Conservation (phyloP, 768 basidiomycete species). For the Calocera cornea region DNA sequence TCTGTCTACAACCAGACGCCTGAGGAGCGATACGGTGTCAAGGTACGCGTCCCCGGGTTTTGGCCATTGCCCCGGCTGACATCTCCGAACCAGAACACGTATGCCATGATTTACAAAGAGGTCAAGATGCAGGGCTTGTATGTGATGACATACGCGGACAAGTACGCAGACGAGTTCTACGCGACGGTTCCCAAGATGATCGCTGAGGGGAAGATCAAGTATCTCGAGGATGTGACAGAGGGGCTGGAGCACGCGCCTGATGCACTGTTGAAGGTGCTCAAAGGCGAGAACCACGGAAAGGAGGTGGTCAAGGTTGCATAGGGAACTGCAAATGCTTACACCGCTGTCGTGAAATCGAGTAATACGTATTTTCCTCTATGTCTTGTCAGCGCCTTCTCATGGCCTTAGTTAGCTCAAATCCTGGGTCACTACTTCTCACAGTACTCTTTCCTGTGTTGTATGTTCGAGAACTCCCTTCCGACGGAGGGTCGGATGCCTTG, state of each 20-base stretch:
- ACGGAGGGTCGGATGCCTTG: no score
- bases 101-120: slow-evolving; percentile 30
- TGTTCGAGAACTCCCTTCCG: no score
- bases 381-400: no score
- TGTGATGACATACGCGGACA: slow-evolving; percentile 24
- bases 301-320: slow-evolving; percentile 21
- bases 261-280: slow-evolving; percentile 27
- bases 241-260: slow-evolving; percentile 34
- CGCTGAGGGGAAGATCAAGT: slow-evolving; percentile 35
- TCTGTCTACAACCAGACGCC: slow-evolving; percentile 19
- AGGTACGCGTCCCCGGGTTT: slow-evolving; percentile 10
- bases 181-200: slow-evolving; percentile 30
- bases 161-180: slow-evolving; percentile 34
- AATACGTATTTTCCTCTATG: no score
- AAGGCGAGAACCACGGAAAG: slow-evolving; percentile 29
- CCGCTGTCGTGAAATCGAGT: no score
- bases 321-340: no score
- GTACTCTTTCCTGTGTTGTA: no score
- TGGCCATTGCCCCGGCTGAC: neutral
- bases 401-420: no score
- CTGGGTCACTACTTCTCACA: no score
- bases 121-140: slow-evolving; percentile 37
- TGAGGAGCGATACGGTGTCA: slow-evolving; percentile 13
- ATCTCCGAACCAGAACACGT: slow-evolving; percentile 25
- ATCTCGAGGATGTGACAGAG: slow-evolving; percentile 32